These are phyloP conservation scores for Euphorbia peplus DNA, from an alignment of 345 rosid genomes.

Conservation along the genomic window DNA sequence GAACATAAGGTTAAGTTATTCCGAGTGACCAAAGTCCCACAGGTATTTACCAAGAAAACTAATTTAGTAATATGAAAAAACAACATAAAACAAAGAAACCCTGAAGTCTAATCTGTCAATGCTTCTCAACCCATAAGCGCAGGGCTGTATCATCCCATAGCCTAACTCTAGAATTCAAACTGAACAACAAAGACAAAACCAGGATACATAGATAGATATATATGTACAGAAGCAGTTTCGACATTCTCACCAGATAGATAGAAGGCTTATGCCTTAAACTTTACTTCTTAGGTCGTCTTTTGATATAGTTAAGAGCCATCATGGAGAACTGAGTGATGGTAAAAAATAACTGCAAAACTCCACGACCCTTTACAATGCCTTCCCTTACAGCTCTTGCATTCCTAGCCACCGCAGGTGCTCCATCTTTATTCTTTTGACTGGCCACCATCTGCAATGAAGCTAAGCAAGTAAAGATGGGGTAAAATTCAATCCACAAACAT, in stretches of 20 bases:
- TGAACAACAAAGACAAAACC: constrained; percentile 9
- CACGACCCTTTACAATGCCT: constrained; percentile 68
- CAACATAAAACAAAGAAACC: neutral
- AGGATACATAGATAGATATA: constrained; percentile 6
- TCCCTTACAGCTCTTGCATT: constrained; percentile 52
- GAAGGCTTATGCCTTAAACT: constrained; percentile 19
- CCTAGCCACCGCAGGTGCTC: constrained; percentile 54
- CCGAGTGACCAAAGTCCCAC: neutral
- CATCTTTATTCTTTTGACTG: constrained; percentile 31
- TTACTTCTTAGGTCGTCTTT: constrained; percentile 43
- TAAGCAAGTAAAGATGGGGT: constrained; percentile 59
- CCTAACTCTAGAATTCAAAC: constrained; percentile 5
- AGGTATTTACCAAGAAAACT: neutral
- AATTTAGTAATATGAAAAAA: neutral
- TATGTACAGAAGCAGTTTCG: neutral
- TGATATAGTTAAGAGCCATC: constrained; percentile 40
- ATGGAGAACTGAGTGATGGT: constrained; percentile 45
- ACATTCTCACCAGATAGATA: constrained; percentile 29
- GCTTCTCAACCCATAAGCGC: neutral
- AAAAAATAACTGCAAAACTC: constrained; percentile 47
- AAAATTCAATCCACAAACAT: constrained; percentile 30
- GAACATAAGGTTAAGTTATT: neutral
- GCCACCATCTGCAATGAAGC: constrained; percentile 63
- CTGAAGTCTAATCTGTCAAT: neutral
- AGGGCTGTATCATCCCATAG: constrained; percentile 10